phyloP scores from a whole-genome alignment of 179 eudicot species.

The Silene coronaria region DNA sequence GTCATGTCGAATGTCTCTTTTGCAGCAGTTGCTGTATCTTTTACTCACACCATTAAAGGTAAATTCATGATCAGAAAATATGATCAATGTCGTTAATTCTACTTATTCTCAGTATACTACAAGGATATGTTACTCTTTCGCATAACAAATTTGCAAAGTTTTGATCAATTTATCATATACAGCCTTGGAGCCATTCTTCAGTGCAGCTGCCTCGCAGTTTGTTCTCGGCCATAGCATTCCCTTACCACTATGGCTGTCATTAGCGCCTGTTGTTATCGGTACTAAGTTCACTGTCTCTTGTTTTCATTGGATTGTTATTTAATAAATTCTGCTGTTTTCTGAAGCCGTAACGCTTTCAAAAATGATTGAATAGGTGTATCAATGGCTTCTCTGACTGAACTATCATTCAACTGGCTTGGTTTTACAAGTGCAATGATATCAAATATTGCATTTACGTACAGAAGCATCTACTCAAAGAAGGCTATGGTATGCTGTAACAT shows the following conservation, averaged over 20 bases:
- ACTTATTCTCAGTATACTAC: not conserved
- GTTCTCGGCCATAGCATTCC: slow-evolving; percentile 21
- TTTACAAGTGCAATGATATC: slow-evolving; percentile 25
- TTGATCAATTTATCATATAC: not conserved
- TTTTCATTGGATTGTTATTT: not conserved
- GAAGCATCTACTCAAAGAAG: slow-evolving; percentile 27
- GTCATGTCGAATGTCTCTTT: slow-evolving; percentile 27
- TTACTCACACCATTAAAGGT: slow-evolving; percentile 27
- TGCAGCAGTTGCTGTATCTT: slow-evolving; percentile 31
- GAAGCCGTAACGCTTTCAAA: not conserved
- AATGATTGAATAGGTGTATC: slow-evolving; percentile 23
- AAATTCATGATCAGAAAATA: not conserved
- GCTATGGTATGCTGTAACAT: slow-evolving; percentile 20
- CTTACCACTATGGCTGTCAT: slow-evolving; percentile 26
- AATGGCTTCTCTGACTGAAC: slow-evolving; percentile 29
- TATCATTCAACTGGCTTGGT: slow-evolving; percentile 30
- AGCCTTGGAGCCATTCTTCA: slow-evolving; percentile 30
- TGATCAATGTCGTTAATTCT: not conserved
- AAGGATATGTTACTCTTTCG: not conserved
- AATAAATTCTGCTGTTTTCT: not conserved
- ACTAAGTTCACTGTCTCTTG: not conserved
- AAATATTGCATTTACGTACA: slow-evolving; percentile 22
- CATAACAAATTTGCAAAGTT: not conserved
- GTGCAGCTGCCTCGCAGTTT: slow-evolving; percentile 24
- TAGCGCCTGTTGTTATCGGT: slow-evolving; percentile 25